Percentiles rank a stretch among this genome's conserved stretches.
phyloP scores from a whole-genome alignment of 805 yeast species.

The Myxozyma lipomycoides region DNA sequence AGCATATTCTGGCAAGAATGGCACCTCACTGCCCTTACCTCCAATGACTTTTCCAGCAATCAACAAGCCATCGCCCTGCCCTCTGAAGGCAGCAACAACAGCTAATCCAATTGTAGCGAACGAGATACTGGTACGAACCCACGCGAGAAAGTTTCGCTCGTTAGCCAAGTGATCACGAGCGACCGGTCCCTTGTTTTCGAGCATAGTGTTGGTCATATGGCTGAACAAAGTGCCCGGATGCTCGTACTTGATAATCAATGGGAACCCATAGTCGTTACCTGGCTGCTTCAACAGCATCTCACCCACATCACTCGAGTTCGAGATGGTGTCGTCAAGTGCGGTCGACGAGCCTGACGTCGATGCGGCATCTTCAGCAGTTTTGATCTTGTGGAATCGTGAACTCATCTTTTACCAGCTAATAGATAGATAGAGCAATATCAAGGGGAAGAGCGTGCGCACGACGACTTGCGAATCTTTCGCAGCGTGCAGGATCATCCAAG shows the following conservation, averaged over 20 bases:
- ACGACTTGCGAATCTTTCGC: no score
- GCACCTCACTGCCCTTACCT: constrained; percentile 3
- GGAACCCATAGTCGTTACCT: constrained; percentile 23
- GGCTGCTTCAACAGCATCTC: constrained; percentile 8
- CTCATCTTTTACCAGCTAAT: no score
- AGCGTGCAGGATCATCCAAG: no score
- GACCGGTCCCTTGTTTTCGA: constrained; percentile 29
- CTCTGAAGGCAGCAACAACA: constrained; percentile 50
- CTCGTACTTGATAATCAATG: constrained; percentile 24
- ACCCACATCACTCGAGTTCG: constrained; percentile 2
- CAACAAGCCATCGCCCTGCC: constrained; percentile 26
- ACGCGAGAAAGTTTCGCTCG: constrained; percentile 58
- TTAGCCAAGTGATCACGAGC: constrained; percentile 47
- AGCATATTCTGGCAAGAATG: not conserved
- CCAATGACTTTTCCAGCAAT: constrained; percentile 19
- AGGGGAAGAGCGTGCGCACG: no score
- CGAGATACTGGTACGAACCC: constrained; percentile 56
- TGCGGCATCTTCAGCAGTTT: not conserved
- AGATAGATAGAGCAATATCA: no score
- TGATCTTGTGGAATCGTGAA: not conserved
- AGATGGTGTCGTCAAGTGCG: not conserved
- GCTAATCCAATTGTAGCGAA: constrained; percentile 57
- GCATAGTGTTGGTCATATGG: constrained; percentile 21
- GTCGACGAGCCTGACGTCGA: not conserved
- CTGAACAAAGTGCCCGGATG: constrained; percentile 8